Percentiles rank a stretch among this genome's conserved stretches.
phyloP scores from a whole-genome alignment of 2,329 filamentous ascomycete species.

The Colletotrichum echinochloae region DNA sequence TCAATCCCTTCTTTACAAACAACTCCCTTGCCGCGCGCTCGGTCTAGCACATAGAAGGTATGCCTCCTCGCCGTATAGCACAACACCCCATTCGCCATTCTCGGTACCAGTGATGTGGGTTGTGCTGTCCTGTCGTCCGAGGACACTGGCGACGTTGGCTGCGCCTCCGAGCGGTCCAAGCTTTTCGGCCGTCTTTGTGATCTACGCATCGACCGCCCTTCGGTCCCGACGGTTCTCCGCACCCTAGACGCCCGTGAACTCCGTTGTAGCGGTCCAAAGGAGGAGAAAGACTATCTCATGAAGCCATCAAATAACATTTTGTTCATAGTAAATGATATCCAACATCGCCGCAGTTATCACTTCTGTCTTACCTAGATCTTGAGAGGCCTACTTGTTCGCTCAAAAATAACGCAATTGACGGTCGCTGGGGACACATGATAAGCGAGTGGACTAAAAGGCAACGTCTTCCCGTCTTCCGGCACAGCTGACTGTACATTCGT shows the following conservation, averaged over 20 bases:
- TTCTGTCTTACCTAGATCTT: too few species aligned
- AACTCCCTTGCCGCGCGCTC: conserved; percentile 48
- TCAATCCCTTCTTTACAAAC: conserved; percentile 40
- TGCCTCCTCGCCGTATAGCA: conserved; percentile 50
- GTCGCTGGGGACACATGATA: background rate
- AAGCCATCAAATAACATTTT: background rate
- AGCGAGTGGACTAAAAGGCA: background rate
- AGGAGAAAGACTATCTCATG: conserved; percentile 44
- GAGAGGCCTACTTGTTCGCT: too few species aligned
- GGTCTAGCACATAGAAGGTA: conserved; percentile 48
- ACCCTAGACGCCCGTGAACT: conserved; percentile 18
- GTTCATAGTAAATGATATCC: too few species aligned
- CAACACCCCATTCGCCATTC: conserved; percentile 56
- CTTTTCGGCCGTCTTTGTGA: conserved; percentile 48
- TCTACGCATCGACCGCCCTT: conserved; percentile 43
- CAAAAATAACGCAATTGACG: background rate
- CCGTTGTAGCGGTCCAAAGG: conserved; percentile 21
- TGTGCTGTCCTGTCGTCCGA: conserved; percentile 31
- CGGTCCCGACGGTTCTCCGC: conserved; percentile 31
- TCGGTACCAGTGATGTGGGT: conserved; percentile 45
- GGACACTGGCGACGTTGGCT: conserved; percentile 53
- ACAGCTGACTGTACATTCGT: background rate
- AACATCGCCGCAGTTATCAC: too few species aligned
- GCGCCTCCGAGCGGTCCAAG: conserved; percentile 56
- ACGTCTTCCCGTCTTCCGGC: background rate